Conservation (phyloP, 2,329 filamentous ascomycete genomes). For the Colletotrichum sp. region DNA sequence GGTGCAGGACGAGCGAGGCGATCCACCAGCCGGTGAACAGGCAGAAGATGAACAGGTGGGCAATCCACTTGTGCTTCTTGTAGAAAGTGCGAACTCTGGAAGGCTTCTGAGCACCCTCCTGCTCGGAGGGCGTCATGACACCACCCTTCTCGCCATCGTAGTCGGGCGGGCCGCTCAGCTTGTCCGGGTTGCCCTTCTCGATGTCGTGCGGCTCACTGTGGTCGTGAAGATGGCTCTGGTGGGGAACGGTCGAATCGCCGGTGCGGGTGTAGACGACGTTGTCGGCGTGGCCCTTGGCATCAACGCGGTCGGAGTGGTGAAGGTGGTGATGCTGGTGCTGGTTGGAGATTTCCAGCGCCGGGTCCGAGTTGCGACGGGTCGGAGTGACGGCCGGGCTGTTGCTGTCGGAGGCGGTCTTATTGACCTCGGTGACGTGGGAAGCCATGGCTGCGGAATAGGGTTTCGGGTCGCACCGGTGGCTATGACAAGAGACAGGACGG, state of each 20-base stretch:
- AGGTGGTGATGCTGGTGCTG: slow-evolving; percentile 50
- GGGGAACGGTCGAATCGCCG: slow-evolving; percentile 40
- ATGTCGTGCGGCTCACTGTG: slow-evolving; percentile 26
- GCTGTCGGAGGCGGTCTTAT: background rate
- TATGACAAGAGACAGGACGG: background rate
- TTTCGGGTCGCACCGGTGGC: background rate
- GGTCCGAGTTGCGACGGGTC: slow-evolving; percentile 33
- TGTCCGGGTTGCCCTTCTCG: slow-evolving; percentile 27
- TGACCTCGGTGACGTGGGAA: slow-evolving; percentile 16
- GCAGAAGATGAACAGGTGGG: slow-evolving; percentile 50
- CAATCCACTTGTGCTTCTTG: slow-evolving; percentile 47
- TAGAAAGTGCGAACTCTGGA: slow-evolving; percentile 42
- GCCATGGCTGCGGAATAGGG: slow-evolving; percentile 6
- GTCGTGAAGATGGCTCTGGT: slow-evolving; percentile 36
- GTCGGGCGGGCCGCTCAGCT: slow-evolving; percentile 32
- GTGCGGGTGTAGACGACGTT: slow-evolving; percentile 54
- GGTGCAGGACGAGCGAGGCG: slow-evolving; percentile 74
- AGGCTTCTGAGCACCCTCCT: slow-evolving; percentile 25
- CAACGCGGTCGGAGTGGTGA: slow-evolving; percentile 43
- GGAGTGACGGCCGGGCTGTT: slow-evolving; percentile 5
- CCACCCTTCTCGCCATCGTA: slow-evolving; percentile 46
- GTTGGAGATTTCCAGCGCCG: slow-evolving; percentile 40
- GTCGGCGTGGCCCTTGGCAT: slow-evolving; percentile 38
- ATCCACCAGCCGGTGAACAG: slow-evolving; percentile 74
- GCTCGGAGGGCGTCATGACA: slow-evolving; percentile 32